Evolutionary conservation across 768 basidiomycete genomes (phyloP).

Genomic region (Lyophyllum atratum): DNA sequence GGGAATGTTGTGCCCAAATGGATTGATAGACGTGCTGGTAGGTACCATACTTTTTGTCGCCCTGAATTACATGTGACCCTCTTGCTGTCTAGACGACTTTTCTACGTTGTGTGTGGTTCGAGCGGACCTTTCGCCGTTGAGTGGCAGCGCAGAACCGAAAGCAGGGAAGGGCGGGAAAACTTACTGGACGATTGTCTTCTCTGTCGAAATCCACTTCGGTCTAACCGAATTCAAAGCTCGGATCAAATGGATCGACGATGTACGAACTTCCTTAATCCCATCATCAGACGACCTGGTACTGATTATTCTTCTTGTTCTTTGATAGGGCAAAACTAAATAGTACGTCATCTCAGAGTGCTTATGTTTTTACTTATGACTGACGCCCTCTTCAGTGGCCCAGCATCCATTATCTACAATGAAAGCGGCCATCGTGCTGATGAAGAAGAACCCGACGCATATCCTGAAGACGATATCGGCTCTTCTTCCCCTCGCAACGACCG

Average conservation of each 20-base stretch:
- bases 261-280: conserved; percentile 37
- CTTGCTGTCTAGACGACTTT: conserved; percentile 51
- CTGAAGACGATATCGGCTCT: conserved; percentile 58
- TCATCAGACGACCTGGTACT: conserved; percentile 1
- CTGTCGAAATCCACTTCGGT: conserved; percentile 82
- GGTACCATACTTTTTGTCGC: conserved; percentile 16
- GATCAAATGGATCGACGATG: conserved; percentile 83
- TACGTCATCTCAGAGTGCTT: conserved; percentile 34
- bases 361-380: neutral
- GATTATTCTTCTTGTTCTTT: neutral
- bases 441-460: conserved; percentile 64
- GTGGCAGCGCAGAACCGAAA: conserved; percentile 71
- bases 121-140: conserved; percentile 74
- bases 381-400: conserved; percentile 60
- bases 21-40: conserved; percentile 65
- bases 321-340: conserved; percentile 72
- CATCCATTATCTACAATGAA: conserved; percentile 81
- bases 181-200: conserved; percentile 85
- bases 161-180: conserved; percentile 63
- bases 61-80: neutral
- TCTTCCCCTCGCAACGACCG: conserved; percentile 42
- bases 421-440: conserved; percentile 74
- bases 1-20: conserved; percentile 70
- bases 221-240: conserved; percentile 81
- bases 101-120: conserved; percentile 79